Base-by-base conservation (phyloP, 23 red algal genomes). In the Agarophyton chilense region DNA sequence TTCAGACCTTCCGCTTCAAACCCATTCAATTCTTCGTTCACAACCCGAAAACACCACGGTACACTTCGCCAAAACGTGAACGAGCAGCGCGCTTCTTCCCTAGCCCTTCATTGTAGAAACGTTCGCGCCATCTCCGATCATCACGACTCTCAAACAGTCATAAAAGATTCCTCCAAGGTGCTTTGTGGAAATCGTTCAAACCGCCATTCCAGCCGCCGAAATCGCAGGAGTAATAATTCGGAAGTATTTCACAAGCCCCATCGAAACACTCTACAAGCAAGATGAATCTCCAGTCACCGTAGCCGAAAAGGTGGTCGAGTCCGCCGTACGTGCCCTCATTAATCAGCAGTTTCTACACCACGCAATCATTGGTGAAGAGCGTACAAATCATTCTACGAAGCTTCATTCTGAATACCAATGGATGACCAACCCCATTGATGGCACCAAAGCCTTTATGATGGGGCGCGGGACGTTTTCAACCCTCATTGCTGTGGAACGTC, bases 371-470 rank as follows among this genome's bases (percentile, higher is more conserved):
- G 96, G 96, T 38, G 96, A 98, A 89, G 96, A 98, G 58, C 67
- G 64, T 56, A 79, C 77, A 46, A 46, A 24, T 24, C 62, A 50
- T 51, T 10, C 17, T 14, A 49, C 52, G 11, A 49, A 64, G 38
- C 53, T 38, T 46, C 42, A 26, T 5, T 57, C 32, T 32, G 90
- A 67, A 41, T 98, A 83, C 84, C 40, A 79, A 18, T 98, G 96
- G 96, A 92, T 98, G 25, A 43, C 93, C n/a, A 93, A 98, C 52
- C 96, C 96, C 12, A 95, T 98, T 45, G 96, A 98, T 82, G 96
- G 96, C 32, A 98, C 96, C 39, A 95, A 95, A 64, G 88, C 92
- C 0, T 98, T 98, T 52, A 79, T 98, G 52, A 75, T 65, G 26
- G 96, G 96, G 31, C 92, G 94, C 49, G 81, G 93, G 29, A 98